A percentile compares a stretch with the other conserved stretches of the same genome.
These are phyloP conservation scores for Neolentinus lepideus DNA, from an alignment of 1,284 basidiomycete species.

Conservation along the genomic window DNA sequence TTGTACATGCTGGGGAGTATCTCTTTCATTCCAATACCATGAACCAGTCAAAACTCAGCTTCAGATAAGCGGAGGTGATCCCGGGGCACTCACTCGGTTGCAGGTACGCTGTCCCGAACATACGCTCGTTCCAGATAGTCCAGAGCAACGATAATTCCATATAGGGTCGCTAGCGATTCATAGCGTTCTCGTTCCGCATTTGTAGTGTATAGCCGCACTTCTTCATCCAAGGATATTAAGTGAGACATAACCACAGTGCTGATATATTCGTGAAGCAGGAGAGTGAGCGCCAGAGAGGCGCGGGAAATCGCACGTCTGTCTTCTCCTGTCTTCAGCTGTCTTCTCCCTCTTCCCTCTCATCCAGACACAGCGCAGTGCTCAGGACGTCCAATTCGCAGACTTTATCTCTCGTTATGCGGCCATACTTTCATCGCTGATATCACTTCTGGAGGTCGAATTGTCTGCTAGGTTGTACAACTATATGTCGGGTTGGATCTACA, in stretches of 20 bases:
- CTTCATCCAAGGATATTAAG: slow-evolving; percentile 74
- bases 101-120: slow-evolving; percentile 86
- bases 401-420: too few relatives aligned
- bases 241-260: slow-evolving; percentile 16
- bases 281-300: neutral
- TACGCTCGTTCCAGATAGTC: slow-evolving; percentile 96
- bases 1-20: slow-evolving; percentile 93
- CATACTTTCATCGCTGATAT: too few relatives aligned
- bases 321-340: too few relatives aligned
- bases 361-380: too few relatives aligned
- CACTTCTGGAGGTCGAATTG: too few relatives aligned
- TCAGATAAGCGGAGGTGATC: slow-evolving; percentile 5
- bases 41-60: slow-evolving; percentile 13
- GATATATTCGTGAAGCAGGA: neutral
- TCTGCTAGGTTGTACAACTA: too few relatives aligned
- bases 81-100: slow-evolving; percentile 70
- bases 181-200: slow-evolving; percentile 89
- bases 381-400: too few relatives aligned
- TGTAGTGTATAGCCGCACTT: slow-evolving; percentile 83
- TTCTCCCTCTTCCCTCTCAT: too few relatives aligned
- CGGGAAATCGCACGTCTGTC: too few relatives aligned
- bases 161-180: slow-evolving; percentile 86
- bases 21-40: slow-evolving; percentile 40
- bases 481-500: too few relatives aligned
- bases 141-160: slow-evolving; percentile 85